Evolutionary conservation across 2,329 filamentous ascomycete species (phyloP).

Genomic region (Aspergillus fijiensis): DNA sequence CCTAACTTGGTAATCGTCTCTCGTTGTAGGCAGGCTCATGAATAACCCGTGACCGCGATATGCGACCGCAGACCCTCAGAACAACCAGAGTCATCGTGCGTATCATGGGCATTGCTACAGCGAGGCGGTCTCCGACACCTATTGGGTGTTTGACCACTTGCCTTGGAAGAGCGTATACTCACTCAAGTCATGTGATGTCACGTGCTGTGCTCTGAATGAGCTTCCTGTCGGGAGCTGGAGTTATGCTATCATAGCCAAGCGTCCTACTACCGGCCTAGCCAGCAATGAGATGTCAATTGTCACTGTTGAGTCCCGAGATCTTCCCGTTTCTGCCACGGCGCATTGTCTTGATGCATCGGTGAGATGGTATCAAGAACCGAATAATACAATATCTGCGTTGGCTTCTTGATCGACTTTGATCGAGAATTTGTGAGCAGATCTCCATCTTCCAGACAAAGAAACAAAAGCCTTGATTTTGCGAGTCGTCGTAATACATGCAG

Average conservation of each 20-base stretch:
- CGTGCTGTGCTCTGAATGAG: too few species aligned
- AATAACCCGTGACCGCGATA: background rate
- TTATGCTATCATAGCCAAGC: too few species aligned
- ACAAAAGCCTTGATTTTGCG: background rate
- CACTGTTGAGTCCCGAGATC: background rate
- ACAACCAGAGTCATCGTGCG: too few species aligned
- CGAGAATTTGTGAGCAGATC: background rate
- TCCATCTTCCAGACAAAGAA: background rate
- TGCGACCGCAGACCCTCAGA: background rate
- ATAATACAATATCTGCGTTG: background rate
- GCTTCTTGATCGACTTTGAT: background rate
- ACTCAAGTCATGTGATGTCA: background rate
- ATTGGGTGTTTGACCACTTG: too few species aligned
- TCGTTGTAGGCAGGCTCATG: background rate
- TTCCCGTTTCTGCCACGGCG: background rate
- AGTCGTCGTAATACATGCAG: background rate
- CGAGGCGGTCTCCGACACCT: too few species aligned
- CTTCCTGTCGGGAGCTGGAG: too few species aligned
- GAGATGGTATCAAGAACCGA: background rate
- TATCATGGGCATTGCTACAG: too few species aligned
- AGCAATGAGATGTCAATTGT: background rate
- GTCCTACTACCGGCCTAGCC: background rate
- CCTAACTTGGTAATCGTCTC: conserved; percentile 4
- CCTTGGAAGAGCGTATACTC: too few species aligned
- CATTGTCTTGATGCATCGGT: background rate